These are phyloP conservation scores for Aspergillus costaricaensis DNA, from an alignment of 2,329 filamentous ascomycete species.

Conservation along the genomic window DNA sequence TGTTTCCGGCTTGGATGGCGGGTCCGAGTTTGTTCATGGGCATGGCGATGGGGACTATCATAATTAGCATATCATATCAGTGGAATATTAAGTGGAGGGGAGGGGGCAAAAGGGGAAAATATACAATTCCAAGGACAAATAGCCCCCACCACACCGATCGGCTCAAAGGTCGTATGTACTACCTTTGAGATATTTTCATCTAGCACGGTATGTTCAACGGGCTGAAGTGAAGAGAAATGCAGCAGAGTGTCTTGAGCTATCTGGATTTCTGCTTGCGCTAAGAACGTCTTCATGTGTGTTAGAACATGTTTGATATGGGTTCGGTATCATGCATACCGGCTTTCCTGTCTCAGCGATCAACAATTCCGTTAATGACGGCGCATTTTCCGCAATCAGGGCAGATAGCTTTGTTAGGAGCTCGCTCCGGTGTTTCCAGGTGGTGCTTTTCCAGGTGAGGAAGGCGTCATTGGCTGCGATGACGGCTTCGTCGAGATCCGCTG, in stretches of 20 bases:
- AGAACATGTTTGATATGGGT: neutral
- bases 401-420: neutral
- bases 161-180: neutral
- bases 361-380: neutral
- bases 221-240: too few relatives aligned
- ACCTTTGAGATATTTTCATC: neutral
- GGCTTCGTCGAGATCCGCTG: constrained; percentile 5
- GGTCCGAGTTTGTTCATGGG: neutral
- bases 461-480: constrained; percentile 3
- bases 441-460: constrained; percentile 1
- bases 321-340: neutral
- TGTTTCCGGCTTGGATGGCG: neutral
- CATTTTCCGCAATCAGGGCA: neutral
- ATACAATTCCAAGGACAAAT: neutral
- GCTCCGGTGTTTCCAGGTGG: neutral
- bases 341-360: constrained; percentile 5
- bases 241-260: neutral
- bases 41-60: neutral
- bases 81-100: neutral
- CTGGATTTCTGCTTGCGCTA: neutral
- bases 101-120: neutral
- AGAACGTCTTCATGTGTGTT: neutral
- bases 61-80: neutral
- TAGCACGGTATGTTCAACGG: too few relatives aligned
- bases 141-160: neutral